Evolutionary conservation across 176 grass and related monocot genomes (phyloP).

Genomic region (Triticum dicoccoides): DNA sequence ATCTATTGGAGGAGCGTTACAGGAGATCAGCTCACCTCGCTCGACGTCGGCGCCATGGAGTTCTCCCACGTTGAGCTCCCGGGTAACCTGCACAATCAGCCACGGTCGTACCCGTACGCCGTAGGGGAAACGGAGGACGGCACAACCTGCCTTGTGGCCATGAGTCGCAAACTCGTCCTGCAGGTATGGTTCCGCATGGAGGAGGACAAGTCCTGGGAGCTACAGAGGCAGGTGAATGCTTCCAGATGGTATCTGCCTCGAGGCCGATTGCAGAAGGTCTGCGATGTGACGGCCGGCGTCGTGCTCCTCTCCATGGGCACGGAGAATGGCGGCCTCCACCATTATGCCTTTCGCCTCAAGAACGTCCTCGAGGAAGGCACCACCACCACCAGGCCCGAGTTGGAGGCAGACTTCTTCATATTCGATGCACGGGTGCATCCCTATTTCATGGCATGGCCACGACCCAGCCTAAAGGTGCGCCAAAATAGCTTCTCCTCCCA

Average conservation of each 20-base stretch:
- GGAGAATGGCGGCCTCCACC: background rate
- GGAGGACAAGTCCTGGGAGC: background rate
- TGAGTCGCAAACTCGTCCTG: background rate
- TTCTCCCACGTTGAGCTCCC: background rate
- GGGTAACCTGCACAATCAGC: too few species aligned
- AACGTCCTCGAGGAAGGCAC: background rate
- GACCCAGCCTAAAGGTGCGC: background rate
- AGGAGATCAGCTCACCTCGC: too few species aligned
- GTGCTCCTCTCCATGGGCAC: background rate
- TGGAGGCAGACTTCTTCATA: background rate
- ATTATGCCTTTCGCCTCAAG: background rate
- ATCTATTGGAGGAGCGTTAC: background rate
- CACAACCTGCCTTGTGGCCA: background rate
- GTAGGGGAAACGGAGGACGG: background rate
- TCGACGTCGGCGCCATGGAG: too few species aligned
- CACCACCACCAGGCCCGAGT: background rate
- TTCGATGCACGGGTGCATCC: background rate
- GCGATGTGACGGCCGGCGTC: background rate
- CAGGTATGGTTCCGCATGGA: background rate
- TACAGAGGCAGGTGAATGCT: background rate
- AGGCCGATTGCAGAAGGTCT: background rate
- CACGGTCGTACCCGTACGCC: too few species aligned
- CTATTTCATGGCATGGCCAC: background rate
- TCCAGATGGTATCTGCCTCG: background rate
- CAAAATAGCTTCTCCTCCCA: background rate